Evolutionary conservation across 2,329 filamentous ascomycete genomes (phyloP), one percentile per base, ranked within the genome.

Genomic region (Ophiocordyceps camponoti-leonardi): DNA sequence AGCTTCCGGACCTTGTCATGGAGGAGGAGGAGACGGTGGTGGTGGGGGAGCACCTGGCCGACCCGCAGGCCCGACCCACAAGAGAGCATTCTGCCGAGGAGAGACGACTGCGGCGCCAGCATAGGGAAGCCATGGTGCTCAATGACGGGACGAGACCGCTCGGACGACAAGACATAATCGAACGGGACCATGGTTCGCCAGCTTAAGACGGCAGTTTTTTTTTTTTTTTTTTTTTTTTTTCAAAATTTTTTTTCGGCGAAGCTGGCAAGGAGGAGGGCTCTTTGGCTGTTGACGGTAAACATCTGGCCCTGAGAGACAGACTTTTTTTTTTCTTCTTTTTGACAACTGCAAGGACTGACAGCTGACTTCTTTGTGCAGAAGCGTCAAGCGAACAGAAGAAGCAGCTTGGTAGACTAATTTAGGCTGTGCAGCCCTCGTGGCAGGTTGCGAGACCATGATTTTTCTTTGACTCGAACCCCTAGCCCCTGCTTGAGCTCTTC

Each of bases 41-140:
- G 11, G 50, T 48, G 31, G 54, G n/a, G n/a, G n/a, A 56, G 10
- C 52, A 52, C 30, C 43, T 50, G 10, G 46, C 50, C 3, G 60
- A 60, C 28, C 52, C 50, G 35, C 58, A 58, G 20, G 47, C 53
- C 6, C 53, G 60, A 30, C 54, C 63, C 33, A 56, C 60, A 2
- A 54, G 68, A 48, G 73, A 76, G 47, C 73, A 77, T 57, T 77
- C 68, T 48, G 67, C 63, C 7, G 79, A 79, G 56, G 84, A 90
- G 59, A 79, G 84, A 54, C 75, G 81, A 45, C 68, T 88, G 49
- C 70, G 86, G 48, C 73, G 87, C 51, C 73, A 85, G 44, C 75
- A 90, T 56, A 73, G 87, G 52, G 86, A 94, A 65, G 87, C 86
- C 5, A 88, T 95, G 75, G 87, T 95, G 19, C 67, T 94, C 47